These are phyloP conservation scores for Boletus pseudo-olivaceus DNA, from an alignment of 768 basidiomycete genomes.

Conservation along the genomic window DNA sequence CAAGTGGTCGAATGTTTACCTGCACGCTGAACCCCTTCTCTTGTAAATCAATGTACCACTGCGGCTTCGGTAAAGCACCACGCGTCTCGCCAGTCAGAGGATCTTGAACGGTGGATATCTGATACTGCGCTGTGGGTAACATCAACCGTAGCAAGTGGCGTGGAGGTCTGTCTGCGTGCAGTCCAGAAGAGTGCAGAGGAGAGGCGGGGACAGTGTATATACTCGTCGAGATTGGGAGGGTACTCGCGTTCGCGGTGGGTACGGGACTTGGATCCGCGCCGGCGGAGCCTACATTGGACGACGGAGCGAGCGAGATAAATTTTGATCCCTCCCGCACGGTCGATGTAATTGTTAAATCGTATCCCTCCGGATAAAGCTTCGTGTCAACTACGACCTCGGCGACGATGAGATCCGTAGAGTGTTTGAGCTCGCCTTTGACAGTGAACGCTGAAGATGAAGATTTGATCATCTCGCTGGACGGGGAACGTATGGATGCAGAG, in stretches of 20 bases:
- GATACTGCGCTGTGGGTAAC: slow-evolving; percentile 80
- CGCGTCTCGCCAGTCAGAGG: slow-evolving; percentile 73
- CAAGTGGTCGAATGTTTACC: slow-evolving; percentile 51
- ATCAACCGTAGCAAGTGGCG: slow-evolving; percentile 76
- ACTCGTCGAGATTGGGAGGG: slow-evolving; percentile 53
- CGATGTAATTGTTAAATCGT: slow-evolving; percentile 49
- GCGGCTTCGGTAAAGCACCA: slow-evolving; percentile 58
- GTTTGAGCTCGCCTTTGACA: slow-evolving; percentile 55
- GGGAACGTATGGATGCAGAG: slow-evolving; percentile 29
- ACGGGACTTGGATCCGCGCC: neutral
- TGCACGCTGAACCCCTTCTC: slow-evolving; percentile 59
- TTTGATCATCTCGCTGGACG: slow-evolving; percentile 33
- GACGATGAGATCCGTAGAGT: slow-evolving; percentile 67
- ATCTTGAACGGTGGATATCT: slow-evolving; percentile 71
- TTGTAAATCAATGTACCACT: slow-evolving; percentile 68
- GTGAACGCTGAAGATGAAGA: slow-evolving; percentile 54
- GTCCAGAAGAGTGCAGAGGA: slow-evolving; percentile 70
- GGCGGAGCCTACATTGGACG: slow-evolving; percentile 3
- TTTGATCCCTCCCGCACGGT: slow-evolving; percentile 37
- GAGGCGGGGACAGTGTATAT: slow-evolving; percentile 81
- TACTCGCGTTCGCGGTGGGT: slow-evolving; percentile 4
- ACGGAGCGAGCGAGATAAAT: slow-evolving; percentile 34
- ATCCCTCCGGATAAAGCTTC: slow-evolving; percentile 76
- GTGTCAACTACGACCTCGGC: slow-evolving; percentile 80
- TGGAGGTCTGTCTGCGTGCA: slow-evolving; percentile 48